A percentile compares a stretch with the other conserved stretches of the same genome.
These are phyloP conservation scores for Wickerhamomyces sp. DNA, from an alignment of 1,139 yeast species.

Conservation along the genomic window DNA sequence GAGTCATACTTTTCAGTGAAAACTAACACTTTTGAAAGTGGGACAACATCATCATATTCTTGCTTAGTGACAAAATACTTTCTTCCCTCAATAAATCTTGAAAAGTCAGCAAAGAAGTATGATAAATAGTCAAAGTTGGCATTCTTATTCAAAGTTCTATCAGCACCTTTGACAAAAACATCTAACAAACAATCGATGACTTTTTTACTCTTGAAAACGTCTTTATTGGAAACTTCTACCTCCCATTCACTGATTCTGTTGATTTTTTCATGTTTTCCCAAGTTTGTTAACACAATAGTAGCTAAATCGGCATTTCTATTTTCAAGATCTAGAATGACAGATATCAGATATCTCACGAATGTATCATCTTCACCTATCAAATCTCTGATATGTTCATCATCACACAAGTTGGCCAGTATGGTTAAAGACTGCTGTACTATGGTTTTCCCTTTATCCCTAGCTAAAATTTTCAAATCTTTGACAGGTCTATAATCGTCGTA, in stretches of 20 bases:
- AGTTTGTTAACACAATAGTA: conserved; percentile 78
- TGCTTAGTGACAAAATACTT: conserved; percentile 69
- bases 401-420: conserved; percentile 78
- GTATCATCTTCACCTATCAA: conserved; percentile 60
- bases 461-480: conserved; percentile 60
- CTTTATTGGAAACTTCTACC: conserved; percentile 31
- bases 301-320: conserved; percentile 75
- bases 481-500: conserved; percentile 70
- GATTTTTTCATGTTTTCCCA: conserved; percentile 73
- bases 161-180: conserved; percentile 83
- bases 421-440: conserved; percentile 68
- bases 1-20: conserved; percentile 80
- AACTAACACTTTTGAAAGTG: conserved; percentile 73
- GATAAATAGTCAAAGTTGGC: conserved; percentile 82
- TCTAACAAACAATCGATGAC: conserved; percentile 85
- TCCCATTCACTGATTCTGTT: conserved; percentile 48
- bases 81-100: conserved; percentile 71
- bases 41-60: conserved; percentile 70
- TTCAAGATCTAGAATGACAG: conserved; percentile 48
- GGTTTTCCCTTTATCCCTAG: conserved; percentile 47
- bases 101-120: conserved; percentile 85
- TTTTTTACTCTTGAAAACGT: conserved; percentile 48
- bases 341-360: conserved; percentile 51
- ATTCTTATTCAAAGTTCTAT: conserved; percentile 60
- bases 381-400: conserved; percentile 52